Base-by-base conservation (phyloP, 306 rosid genomes). In the Lathyrus sativus region DNA sequence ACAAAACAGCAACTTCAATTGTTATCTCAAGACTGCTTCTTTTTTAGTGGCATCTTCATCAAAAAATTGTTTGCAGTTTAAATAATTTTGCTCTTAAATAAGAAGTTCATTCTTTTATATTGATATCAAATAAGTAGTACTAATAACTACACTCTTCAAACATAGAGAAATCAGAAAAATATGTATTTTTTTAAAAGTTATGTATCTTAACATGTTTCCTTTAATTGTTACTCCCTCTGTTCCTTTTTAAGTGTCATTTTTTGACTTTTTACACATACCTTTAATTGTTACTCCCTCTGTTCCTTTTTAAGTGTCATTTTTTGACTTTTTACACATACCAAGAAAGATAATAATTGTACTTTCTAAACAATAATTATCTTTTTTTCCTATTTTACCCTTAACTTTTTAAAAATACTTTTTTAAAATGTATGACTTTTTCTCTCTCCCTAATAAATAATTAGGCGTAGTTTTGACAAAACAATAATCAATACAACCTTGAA, bases 101-200 rank as follows among this genome's bases (percentile, higher is more conserved):
- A 42, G 43, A n/a, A 55, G 35, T 28, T 55, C 11, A 41, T 73
- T 64, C 35, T 63, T 50, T 43, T 43, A 33, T 33, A 15, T 45
- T 10, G 11, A 48, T 45, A 48, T 33, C 42, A 65, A 64, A 53
- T 14, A 44, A 13, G 65, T 10, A 33, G 26, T 56, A 26, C 11
- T 50, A 17, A 42, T 56, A n/a, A 41, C 33, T 53, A 43, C 8
- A 29, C 65, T 64, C 44, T 64, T 62, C 14, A 51, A 73, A 46
- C 60, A 37, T 18, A 5, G 54, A 63, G 12, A 9, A 46, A 44
- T 15, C 18, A 35, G 7, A 43, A 12, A 43, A 43, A 44, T 44
- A 44, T 44, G n/a, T 44, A 44, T 35, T 2, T 72, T 56, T 41
- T 19, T 3, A 24, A 39, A n/a, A 13, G 2, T 29, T 41, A 15